Evolutionary conservation across 345 rosid species (phyloP).

Genomic region (Lumnitzera racemosa): DNA sequence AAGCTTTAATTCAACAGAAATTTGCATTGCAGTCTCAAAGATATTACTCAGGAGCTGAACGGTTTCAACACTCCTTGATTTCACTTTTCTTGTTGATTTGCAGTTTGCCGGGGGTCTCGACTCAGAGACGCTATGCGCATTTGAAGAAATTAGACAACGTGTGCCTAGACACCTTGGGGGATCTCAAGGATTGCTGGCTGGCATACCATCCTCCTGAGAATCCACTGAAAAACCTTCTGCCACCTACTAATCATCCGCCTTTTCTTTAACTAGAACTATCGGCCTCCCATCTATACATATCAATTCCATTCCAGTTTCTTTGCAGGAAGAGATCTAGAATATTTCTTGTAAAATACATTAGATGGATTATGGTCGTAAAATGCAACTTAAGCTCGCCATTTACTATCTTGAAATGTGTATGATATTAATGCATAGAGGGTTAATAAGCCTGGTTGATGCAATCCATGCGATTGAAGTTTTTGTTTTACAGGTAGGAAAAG

Average conservation of each 20-base stretch:
- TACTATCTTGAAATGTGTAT: no score
- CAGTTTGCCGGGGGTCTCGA: slow-evolving; percentile 91
- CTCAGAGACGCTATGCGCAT: slow-evolving; percentile 71
- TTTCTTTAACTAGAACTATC: neutral
- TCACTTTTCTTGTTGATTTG: neutral
- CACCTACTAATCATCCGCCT: neutral
- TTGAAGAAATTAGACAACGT: slow-evolving; percentile 72
- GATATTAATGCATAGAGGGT: no score
- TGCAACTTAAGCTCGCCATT: no score
- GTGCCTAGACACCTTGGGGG: slow-evolving; percentile 46
- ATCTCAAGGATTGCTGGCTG: slow-evolving; percentile 38
- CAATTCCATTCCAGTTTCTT: no score
- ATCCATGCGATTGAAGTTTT: no score
- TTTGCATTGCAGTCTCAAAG: neutral
- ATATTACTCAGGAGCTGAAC: neutral
- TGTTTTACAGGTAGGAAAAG: no score
- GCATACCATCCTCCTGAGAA: slow-evolving; percentile 30
- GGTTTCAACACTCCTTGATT: neutral
- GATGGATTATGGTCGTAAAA: no score
- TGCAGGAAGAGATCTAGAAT: no score
- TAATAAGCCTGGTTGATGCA: no score
- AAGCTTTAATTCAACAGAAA: neutral
- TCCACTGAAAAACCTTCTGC: neutral
- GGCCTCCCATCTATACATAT: no score
- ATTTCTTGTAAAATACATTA: no score